phyloP scores from a whole-genome alignment of 768 basidiomycete genomes.

The Collybiopsis confluens region DNA sequence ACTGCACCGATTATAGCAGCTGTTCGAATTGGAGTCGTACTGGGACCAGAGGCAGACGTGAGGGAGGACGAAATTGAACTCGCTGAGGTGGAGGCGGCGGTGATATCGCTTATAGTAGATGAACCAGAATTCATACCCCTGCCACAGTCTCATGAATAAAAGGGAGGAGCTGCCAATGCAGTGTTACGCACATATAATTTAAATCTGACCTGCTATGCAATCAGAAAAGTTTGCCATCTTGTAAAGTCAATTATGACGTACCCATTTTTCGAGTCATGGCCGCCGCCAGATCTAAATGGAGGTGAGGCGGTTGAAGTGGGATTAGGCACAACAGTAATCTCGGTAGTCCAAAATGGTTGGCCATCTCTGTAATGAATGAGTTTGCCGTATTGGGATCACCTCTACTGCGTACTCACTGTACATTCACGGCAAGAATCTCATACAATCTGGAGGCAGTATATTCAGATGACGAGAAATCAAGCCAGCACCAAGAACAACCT shows the following conservation, averaged over 20 bases:
- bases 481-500: not conserved
- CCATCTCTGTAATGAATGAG: not conserved
- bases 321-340: not conserved
- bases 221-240: no score
- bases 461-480: not conserved
- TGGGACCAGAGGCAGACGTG: not conserved
- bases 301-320: not conserved
- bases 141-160: no score
- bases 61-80: not conserved
- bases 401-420: not conserved
- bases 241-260: not conserved
- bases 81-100: no score
- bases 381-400: not conserved
- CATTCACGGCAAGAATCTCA: not conserved
- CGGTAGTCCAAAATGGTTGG: not conserved
- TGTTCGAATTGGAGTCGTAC: no score
- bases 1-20: conserved; percentile 1
- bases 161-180: no score
- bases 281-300: not conserved
- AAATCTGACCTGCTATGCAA: no score
- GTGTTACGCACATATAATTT: no score
- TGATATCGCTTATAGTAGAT: no score
- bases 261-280: not conserved
- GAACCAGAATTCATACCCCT: no score
- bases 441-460: not conserved